These are phyloP conservation scores for Cenococcum geophilum DNA, from an alignment of 495 filamentous ascomycete species.

Conservation along the genomic window DNA sequence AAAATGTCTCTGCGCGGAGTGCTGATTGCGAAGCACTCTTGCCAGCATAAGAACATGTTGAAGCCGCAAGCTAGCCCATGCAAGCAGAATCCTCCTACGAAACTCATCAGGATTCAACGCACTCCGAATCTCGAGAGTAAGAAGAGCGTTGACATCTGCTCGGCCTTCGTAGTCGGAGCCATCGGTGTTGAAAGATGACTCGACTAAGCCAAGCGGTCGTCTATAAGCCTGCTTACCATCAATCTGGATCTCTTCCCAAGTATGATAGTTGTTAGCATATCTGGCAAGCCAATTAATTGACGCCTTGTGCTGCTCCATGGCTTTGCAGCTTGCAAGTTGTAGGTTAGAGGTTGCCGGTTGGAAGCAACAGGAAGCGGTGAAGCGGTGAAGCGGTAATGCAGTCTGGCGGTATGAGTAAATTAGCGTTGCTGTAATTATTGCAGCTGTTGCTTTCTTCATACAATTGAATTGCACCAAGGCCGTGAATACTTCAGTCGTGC, in stretches of 20 bases:
- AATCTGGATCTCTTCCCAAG: constrained; percentile 11
- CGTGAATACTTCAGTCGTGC: no score
- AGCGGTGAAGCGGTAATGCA: no score
- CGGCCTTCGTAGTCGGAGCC: constrained; percentile 25
- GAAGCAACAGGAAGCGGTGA: no score
- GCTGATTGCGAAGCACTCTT: constrained; percentile 14
- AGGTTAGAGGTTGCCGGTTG: no score
- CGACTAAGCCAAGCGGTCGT: constrained; percentile 26
- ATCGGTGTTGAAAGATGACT: constrained; percentile 28
- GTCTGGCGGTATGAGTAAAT: no score
- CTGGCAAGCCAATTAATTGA: constrained; percentile 20
- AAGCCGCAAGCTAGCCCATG: constrained; percentile 35
- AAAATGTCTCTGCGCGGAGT: constrained; percentile 16
- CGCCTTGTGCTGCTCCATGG: no score
- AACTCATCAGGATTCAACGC: constrained; percentile 20
- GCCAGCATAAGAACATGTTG: constrained; percentile 35
- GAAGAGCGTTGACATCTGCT: constrained; percentile 25
- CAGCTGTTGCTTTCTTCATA: no score
- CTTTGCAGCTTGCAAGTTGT: no score
- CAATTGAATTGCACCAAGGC: no score
- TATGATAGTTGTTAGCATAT: constrained; percentile 28
- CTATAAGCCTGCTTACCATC: constrained; percentile 13
- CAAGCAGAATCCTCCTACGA: constrained; percentile 30
- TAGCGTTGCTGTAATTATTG: no score
- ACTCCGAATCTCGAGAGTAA: constrained; percentile 25